Evolutionary conservation across 768 basidiomycete species (phyloP).

Genomic region (Leucocoprinus leucothites): DNA sequence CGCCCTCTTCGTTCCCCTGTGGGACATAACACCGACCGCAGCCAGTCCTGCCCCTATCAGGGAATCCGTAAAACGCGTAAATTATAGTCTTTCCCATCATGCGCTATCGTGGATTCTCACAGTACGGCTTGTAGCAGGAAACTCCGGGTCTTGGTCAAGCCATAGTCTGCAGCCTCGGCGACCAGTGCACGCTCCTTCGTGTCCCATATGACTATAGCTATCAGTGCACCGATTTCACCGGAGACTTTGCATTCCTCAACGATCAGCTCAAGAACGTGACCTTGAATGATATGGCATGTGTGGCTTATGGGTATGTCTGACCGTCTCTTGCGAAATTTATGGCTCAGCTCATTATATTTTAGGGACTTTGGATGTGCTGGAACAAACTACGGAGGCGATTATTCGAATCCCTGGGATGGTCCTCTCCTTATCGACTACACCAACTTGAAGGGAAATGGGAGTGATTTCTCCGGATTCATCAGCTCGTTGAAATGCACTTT

Average conservation of each 20-base stretch:
- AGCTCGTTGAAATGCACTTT: neutral
- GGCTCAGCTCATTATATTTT: neutral
- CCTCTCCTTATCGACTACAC: neutral
- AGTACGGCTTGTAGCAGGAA: too few species aligned
- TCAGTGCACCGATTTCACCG: neutral
- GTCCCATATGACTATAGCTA: neutral
- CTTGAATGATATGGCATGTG: neutral
- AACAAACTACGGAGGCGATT: neutral
- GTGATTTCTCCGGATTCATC: neutral
- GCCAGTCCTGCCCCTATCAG: neutral
- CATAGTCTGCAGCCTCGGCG: neutral
- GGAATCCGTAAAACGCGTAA: neutral
- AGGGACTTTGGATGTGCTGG: neutral
- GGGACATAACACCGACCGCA: too few species aligned
- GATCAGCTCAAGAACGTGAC: neutral
- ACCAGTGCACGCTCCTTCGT: neutral
- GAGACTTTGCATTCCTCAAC: slow-evolving; percentile 4
- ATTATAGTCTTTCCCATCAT: neutral
- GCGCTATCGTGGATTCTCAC: neutral
- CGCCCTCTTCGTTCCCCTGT: too few species aligned
- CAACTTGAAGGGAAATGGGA: neutral
- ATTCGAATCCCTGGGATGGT: neutral
- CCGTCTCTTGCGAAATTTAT: too few species aligned
- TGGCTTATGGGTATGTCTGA: neutral
- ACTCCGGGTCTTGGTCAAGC: neutral